Percentiles rank a stretch among this genome's conserved stretches.
Evolutionary conservation across 2,329 filamentous ascomycete species (phyloP).

Genomic region (Trichoderma endophyticum): DNA sequence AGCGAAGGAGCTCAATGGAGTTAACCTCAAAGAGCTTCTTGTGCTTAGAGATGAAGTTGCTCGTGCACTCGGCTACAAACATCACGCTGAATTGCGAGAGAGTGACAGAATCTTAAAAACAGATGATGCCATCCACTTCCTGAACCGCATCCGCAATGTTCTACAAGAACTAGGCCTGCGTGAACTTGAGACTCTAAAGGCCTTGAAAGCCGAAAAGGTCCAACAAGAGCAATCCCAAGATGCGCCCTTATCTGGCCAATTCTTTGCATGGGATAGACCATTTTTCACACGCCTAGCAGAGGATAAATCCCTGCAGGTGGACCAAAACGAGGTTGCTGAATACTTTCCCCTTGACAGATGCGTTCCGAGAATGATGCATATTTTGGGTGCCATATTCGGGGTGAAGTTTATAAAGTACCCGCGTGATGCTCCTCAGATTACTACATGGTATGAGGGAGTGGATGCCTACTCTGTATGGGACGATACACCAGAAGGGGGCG

Average conservation of each 20-base stretch:
- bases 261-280: conserved; percentile 73
- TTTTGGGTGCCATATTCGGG: conserved; percentile 73
- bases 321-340: conserved; percentile 70
- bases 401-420: conserved; percentile 49
- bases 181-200: conserved; percentile 1
- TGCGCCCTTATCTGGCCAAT: neutral
- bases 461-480: conserved; percentile 74
- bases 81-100: conserved; percentile 15
- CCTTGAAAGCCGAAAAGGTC: neutral
- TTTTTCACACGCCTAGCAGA: conserved; percentile 73
- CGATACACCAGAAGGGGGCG: conserved; percentile 60
- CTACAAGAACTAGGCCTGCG: neutral
- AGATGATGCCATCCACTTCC: neutral
- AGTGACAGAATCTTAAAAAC: conserved; percentile 14
- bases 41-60: conserved; percentile 69
- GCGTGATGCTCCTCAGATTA: conserved; percentile 56
- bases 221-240: neutral
- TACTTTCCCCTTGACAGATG: conserved; percentile 70
- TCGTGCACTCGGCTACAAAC: conserved; percentile 65
- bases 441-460: conserved; percentile 72
- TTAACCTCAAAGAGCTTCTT: conserved; percentile 66
- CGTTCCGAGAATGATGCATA: conserved; percentile 67
- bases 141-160: neutral
- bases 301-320: conserved; percentile 68
- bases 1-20: conserved; percentile 55